phyloP scores from a whole-genome alignment of 495 filamentous ascomycete species.

The Neurospora africana region DNA sequence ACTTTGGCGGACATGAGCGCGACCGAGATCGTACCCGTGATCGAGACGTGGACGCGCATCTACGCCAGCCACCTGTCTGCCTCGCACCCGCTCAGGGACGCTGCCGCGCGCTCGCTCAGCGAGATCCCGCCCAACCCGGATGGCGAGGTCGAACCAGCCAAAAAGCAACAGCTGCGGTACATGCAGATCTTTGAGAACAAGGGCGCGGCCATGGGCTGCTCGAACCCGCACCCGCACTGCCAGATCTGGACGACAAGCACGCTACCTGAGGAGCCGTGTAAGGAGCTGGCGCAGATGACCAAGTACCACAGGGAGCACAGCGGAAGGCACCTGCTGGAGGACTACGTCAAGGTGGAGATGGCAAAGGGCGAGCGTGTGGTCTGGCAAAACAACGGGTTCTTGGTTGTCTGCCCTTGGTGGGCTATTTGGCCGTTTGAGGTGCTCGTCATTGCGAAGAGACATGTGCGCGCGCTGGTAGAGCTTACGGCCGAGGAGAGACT shows the following conservation, averaged over 20 bases:
- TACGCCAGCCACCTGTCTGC: constrained; percentile 73
- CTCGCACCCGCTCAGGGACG: constrained; percentile 49
- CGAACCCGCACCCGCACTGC: constrained; percentile 94
- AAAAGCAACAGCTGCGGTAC: constrained; percentile 68
- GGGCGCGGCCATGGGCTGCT: constrained; percentile 95
- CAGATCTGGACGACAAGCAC: constrained; percentile 92
- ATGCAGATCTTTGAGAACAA: constrained; percentile 99
- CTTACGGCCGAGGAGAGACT: constrained; percentile 55
- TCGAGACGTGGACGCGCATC: constrained; percentile 79
- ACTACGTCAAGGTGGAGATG: constrained; percentile 78
- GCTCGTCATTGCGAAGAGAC: constrained; percentile 73
- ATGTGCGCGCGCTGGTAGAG: constrained; percentile 74
- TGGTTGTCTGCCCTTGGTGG: constrained; percentile 94
- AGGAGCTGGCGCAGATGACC: constrained; percentile 65
- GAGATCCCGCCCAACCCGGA: constrained; percentile 30
- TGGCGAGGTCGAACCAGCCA: constrained; percentile 41
- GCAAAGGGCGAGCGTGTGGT: constrained; percentile 77
- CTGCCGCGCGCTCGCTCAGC: constrained; percentile 21
- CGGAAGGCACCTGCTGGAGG: constrained; percentile 65
- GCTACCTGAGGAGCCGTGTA: constrained; percentile 74
- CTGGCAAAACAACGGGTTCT: constrained; percentile 70
- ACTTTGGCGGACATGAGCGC: constrained; percentile 80
- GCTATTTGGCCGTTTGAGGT: constrained; percentile 95
- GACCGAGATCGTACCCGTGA: constrained; percentile 58
- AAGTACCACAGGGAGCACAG: constrained; percentile 61